A percentile compares a stretch with the other conserved stretches of the same genome.
These are phyloP conservation scores for Narthecium ossifragum DNA, from an alignment of 106 monocot genomes.

Conservation along the genomic window DNA sequence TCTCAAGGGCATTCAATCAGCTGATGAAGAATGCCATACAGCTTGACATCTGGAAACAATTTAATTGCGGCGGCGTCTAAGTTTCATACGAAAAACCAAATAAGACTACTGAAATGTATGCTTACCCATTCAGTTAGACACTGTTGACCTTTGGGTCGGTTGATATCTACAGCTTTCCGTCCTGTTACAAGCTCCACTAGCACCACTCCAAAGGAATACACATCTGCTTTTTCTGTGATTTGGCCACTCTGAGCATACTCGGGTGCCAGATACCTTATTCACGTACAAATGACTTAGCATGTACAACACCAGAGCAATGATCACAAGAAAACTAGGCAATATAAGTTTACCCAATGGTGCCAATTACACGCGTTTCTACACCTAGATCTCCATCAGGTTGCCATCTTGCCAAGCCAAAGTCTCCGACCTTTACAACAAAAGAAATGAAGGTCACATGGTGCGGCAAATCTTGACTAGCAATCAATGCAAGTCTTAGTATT, in stretches of 20 bases:
- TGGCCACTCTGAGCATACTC: conserved; percentile 42
- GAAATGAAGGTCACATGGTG: no score
- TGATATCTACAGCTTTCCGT: conserved; percentile 38
- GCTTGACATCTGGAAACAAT: no score
- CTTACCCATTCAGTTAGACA: conserved; percentile 50
- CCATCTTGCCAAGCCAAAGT: conserved; percentile 47
- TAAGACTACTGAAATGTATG: no score
- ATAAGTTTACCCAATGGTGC: conserved; percentile 31
- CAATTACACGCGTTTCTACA: conserved; percentile 32
- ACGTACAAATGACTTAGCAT: neutral
- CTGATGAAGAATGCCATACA: no score
- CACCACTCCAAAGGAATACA: conserved; percentile 42
- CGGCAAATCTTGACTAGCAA: no score
- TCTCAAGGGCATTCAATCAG: neutral
- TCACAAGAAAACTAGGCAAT: neutral
- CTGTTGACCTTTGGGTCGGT: conserved; percentile 39
- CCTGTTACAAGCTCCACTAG: conserved; percentile 40
- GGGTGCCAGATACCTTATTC: conserved; percentile 36
- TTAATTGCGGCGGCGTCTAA: no score
- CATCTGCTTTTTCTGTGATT: conserved; percentile 44
- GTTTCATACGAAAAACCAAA: no score
- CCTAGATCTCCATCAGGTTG: conserved; percentile 27
- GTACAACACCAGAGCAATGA: neutral
- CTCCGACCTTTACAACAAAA: conserved; percentile 27
- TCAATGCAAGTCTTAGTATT: no score